Base-by-base conservation (phyloP, 2,329 filamentous ascomycete genomes). In the Trichocomaceae sp. region DNA sequence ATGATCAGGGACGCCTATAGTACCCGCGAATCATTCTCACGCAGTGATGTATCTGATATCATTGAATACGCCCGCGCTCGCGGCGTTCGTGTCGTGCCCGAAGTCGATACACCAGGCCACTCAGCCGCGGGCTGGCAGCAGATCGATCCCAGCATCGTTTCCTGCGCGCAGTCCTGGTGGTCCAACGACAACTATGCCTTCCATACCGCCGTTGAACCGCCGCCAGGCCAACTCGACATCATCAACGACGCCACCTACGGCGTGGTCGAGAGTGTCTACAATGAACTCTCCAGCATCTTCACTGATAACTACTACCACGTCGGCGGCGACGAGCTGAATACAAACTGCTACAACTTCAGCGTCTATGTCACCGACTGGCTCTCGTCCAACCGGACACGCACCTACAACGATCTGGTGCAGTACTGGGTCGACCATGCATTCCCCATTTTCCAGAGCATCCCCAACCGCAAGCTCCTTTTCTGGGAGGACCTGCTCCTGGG, bases 51-150 rank as follows among this genome's bases (percentile, higher is more conserved):
- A 46, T 69, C 65, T 17, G 66, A 67, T 2, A 66, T 82, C 49
- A 72, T 82, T 50, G 62, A 64, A 12, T 81, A 81, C 58, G 79
- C 77, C 15, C 71, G 76, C 37, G 75, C 76, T 33, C 80, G 80
- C 17, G 81, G 77, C 54, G 73, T 84, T n/a, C 79, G 82, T 53
- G 72, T 84, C 54, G 72, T 83, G 33, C 79, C 81, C n/a, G 81
- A 84, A 61, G 76, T 83, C 42, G 81, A 84, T 64, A 83, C 83
- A 79, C 81, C 81, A 6, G 79, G 80, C 47, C 81, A 84, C 63
- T 76, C 79, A 5, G 71, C 74, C 29, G 75, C 78, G 0, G 79
- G 79, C 29, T 82, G 79, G 79, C 72, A 78, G 52, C 79, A 80
- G 57, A 71, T 83, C 6, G 79, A 83, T 57, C 72, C 79, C 22